Base-by-base conservation (phyloP, 2,329 filamentous ascomycete genomes). In the Colletotrichum eleusines region DNA sequence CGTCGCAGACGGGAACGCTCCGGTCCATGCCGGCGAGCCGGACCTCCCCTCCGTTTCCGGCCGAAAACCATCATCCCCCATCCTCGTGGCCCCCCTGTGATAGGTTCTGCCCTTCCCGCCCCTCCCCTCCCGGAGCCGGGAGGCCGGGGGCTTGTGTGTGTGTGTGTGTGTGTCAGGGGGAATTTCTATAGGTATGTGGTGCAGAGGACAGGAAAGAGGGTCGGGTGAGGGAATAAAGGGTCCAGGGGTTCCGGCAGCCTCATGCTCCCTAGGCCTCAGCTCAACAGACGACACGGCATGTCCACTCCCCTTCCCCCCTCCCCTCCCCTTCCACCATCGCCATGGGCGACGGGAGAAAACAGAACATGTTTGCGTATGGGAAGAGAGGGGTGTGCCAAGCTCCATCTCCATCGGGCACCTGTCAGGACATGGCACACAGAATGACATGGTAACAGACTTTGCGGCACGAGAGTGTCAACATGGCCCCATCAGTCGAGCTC, bases 1-100 rank as follows among this genome's bases (percentile, higher is more conserved):
- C 33, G 53, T 18, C n/a, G 23, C 40, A 38, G 42, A 50, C 26
- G 44, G 63, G 61, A 66, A 38, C 64, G 54, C 63, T 33, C 67
- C 69, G 72, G 69, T 62, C 62, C 61, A 63, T 66, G 58, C 69
- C 72, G n/a, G 72, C 69, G 51, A 33, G 51, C 69, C 60, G 51
- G 46, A 58, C 58, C 68, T 51, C 33, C 64, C 58, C 68, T 51
- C 33, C 35, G 42, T 33, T 28, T 58, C 64, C 64, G n/a, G 51
- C 64, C 46, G 42, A 46, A 5, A 40, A 35, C 11, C 23, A 33
- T n/a, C n/a, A n/a, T n/a, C 35, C n/a, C 31, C 35, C n/a, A 40
- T 20, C 16, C 20, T 23, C 12, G 18, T 7, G 4, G 8, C 20
- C 42, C 20, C 42, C 20, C 26, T 28, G 50, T 64, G 46, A 63